Percentiles rank a stretch among this genome's conserved stretches.
Evolutionary conservation across 2,329 filamentous ascomycete genomes (phyloP).

Genomic region (Fusarium sp.): DNA sequence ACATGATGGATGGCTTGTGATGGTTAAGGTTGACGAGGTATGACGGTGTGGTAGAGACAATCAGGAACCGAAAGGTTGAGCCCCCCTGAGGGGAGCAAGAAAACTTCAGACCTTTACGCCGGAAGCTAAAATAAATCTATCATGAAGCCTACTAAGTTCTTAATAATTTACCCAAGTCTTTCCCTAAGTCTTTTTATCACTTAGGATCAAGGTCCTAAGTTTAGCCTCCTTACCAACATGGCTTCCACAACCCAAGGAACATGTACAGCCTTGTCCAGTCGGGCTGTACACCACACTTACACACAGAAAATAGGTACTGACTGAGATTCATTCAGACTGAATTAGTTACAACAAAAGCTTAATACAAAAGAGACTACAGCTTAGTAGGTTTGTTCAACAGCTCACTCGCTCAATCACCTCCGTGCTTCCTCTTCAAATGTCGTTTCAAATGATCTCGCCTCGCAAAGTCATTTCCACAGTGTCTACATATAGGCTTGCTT

Average conservation of each 20-base stretch:
- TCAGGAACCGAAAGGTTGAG: constrained; percentile 32
- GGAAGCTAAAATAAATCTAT: not conserved
- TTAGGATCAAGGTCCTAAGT: not conserved
- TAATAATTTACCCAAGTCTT: too few species aligned
- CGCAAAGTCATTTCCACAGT: constrained; percentile 1
- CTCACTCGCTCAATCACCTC: not conserved
- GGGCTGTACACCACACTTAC: too few species aligned
- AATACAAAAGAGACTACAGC: constrained; percentile 7
- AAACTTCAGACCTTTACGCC: not conserved
- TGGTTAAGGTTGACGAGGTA: constrained; percentile 32
- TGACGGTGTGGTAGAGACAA: constrained; percentile 41
- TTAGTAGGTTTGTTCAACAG: not conserved
- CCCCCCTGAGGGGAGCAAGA: constrained; percentile 19
- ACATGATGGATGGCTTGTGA: constrained; percentile 46
- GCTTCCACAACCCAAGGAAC: not conserved
- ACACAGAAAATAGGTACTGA: not conserved
- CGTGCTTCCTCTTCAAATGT: constrained; percentile 16
- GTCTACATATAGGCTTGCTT: not conserved
- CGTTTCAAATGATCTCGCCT: constrained; percentile 18
- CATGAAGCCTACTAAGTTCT: not conserved
- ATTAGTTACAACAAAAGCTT: not conserved
- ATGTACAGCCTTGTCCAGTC: not conserved
- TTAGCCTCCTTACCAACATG: not conserved
- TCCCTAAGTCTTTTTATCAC: not conserved
- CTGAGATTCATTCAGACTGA: not conserved